A percentile compares a stretch with the other conserved stretches of the same genome.
These are phyloP conservation scores for Actinidia polygama DNA, from an alignment of 179 eudicot species.

Conservation along the genomic window DNA sequence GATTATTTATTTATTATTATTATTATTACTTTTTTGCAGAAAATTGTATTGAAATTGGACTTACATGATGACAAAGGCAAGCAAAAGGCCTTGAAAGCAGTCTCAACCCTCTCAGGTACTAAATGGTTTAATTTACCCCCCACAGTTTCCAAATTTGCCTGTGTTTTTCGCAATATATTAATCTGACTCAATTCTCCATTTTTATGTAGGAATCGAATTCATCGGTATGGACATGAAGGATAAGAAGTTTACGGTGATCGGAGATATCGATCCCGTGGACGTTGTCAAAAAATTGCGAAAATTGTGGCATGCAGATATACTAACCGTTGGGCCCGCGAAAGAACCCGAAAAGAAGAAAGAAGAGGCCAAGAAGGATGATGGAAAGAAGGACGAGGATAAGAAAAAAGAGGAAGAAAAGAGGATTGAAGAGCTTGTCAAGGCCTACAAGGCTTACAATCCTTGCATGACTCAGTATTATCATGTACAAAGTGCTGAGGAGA, in stretches of 20 bases:
- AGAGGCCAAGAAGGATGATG: slow-evolving; percentile 17
- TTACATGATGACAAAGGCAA: slow-evolving; percentile 38
- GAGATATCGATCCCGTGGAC: slow-evolving; percentile 43
- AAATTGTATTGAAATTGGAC: slow-evolving; percentile 32
- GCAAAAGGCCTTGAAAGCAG: slow-evolving; percentile 47
- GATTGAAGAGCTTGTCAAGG: slow-evolving; percentile 26
- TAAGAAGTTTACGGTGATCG: slow-evolving; percentile 44
- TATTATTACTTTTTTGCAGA: slow-evolving; percentile 31
- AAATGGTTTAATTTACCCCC: not conserved
- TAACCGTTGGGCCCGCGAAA: slow-evolving; percentile 50
- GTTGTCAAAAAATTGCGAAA: slow-evolving; percentile 37
- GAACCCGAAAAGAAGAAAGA: slow-evolving; percentile 41
- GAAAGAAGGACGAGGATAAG: slow-evolving; percentile 17
- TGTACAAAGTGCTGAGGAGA: slow-evolving; percentile 33
- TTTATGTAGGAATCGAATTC: slow-evolving; percentile 41
- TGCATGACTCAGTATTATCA: slow-evolving; percentile 21
- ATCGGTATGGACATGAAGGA: slow-evolving; percentile 45
- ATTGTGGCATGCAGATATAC: slow-evolving; percentile 26
- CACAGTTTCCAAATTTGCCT: not conserved
- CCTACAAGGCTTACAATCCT: slow-evolving; percentile 27
- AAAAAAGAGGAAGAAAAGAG: slow-evolving; percentile 24
- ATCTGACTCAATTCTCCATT: not conserved
- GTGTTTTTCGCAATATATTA: not conserved
- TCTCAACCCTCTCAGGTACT: slow-evolving; percentile 38
- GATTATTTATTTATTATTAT: not conserved